A percentile compares a stretch with the other conserved stretches of the same genome.
Conservation (phyloP, 176 grass and related monocot genomes). For the Chloris gayana region DNA sequence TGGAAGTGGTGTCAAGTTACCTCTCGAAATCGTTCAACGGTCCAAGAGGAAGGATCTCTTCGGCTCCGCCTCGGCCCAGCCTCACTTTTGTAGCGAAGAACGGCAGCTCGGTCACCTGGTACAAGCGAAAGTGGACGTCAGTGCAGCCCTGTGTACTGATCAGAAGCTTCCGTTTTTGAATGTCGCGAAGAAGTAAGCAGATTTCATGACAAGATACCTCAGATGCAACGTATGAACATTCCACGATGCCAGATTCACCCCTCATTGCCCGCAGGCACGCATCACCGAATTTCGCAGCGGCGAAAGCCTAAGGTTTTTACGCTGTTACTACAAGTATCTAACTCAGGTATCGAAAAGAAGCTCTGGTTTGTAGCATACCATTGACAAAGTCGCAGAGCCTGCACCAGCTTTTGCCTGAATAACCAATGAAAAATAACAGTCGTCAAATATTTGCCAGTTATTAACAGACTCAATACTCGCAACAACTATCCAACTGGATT, state of each 20-base stretch:
- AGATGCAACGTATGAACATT: conserved; percentile 89
- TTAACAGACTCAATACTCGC: not conserved
- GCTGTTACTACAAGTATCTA: conserved; percentile 16
- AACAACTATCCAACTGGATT: not conserved
- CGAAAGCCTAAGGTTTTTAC: conserved; percentile 58
- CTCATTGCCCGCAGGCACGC: conserved; percentile 81
- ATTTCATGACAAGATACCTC: conserved; percentile 45
- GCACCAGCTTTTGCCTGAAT: conserved; percentile 95
- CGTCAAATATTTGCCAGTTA: not conserved
- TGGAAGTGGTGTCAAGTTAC: conserved; percentile 34
- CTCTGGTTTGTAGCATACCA: conserved; percentile 59
- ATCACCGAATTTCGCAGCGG: conserved; percentile 87
- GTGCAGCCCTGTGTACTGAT: not conserved
- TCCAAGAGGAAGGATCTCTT: conserved; percentile 91
- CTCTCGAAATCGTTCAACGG: conserved; percentile 95
- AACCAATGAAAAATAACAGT: conserved; percentile 27
- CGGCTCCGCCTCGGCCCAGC: conserved; percentile 72
- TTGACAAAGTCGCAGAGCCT: conserved; percentile 97
- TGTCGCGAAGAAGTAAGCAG: not conserved
- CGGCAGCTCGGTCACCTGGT: conserved; percentile 85
- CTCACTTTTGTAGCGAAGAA: conserved; percentile 92
- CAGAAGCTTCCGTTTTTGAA: not conserved
- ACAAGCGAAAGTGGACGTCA: conserved; percentile 5
- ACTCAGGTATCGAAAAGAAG: conserved; percentile 16
- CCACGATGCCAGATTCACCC: conserved; percentile 76